Evolutionary conservation across 768 basidiomycete genomes (phyloP).

Genomic region (Trametes cubensis): DNA sequence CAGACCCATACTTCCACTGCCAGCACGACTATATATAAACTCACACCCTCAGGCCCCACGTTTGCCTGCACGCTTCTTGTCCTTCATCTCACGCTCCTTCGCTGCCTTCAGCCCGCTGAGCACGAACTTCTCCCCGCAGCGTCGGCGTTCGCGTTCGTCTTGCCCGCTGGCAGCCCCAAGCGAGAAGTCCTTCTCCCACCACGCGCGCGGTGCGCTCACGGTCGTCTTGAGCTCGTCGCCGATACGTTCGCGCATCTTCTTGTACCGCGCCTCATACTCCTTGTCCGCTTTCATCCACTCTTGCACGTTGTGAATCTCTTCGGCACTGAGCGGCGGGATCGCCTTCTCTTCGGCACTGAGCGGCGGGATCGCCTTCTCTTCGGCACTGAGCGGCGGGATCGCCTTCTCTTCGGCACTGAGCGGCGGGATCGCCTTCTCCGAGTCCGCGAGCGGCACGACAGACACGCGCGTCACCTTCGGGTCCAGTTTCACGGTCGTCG

Average conservation of each 20-base stretch:
- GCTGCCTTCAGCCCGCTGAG: constrained; percentile 33
- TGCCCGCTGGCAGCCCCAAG: constrained; percentile 38
- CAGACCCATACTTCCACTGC: not conserved
- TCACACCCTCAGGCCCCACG: constrained; percentile 75
- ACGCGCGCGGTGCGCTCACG: constrained; percentile 48
- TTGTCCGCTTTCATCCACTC: constrained; percentile 67
- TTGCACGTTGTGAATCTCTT: constrained; percentile 57
- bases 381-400: no score
- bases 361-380: no score
- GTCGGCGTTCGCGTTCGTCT: constrained; percentile 40
- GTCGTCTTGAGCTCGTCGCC: constrained; percentile 49
- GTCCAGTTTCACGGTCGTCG: constrained; percentile 50
- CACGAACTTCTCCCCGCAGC: constrained; percentile 45
- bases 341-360: no score
- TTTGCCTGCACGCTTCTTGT: constrained; percentile 54
- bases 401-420: no score
- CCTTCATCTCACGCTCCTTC: constrained; percentile 44
- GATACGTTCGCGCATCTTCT: constrained; percentile 55
- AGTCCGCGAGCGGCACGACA: constrained; percentile 59
- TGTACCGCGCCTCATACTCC: constrained; percentile 53
- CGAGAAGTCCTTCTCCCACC: constrained; percentile 65
- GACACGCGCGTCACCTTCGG: constrained; percentile 62
- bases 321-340: constrained; percentile 46
- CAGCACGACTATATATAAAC: constrained; percentile 37
- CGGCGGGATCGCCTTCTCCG: constrained; percentile 56